A percentile compares a stretch with the other conserved stretches of the same genome.
These are phyloP conservation scores for Cardamine occulta DNA, from an alignment of 345 rosid genomes.

Conservation along the genomic window DNA sequence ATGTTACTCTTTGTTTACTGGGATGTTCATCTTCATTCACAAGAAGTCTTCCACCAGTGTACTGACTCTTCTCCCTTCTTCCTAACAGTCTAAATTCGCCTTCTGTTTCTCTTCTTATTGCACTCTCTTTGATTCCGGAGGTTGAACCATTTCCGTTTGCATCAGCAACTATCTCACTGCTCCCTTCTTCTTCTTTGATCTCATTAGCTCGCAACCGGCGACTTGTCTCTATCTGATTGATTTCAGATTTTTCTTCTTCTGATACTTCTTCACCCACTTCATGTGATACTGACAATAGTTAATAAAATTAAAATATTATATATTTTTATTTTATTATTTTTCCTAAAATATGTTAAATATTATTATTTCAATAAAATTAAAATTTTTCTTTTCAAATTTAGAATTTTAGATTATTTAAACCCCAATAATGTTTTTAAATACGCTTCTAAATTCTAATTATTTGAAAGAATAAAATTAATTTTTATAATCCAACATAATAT, in stretches of 20 bases:
- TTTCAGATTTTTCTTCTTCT: conserved; percentile 53
- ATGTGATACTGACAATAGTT: conserved; percentile 86
- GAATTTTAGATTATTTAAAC: too few species aligned
- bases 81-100: conserved; percentile 97
- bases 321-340: too few species aligned
- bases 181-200: conserved; percentile 73
- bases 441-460: too few species aligned
- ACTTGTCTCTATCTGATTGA: conserved; percentile 37
- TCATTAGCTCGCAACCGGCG: conserved; percentile 48
- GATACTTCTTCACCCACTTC: conserved; percentile 64
- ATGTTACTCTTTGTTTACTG: conserved; percentile 86
- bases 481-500: too few species aligned
- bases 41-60: conserved; percentile 69
- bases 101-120: conserved; percentile 98
- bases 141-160: conserved; percentile 56
- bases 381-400: too few species aligned
- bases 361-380: too few species aligned
- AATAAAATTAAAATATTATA: too few species aligned
- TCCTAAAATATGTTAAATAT: too few species aligned
- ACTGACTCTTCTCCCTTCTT: conserved; percentile 76
- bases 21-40: conserved; percentile 83
- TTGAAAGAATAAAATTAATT: too few species aligned
- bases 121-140: conserved; percentile 82
- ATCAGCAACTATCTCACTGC: conserved; percentile 43
- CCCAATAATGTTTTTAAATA: too few species aligned